Percentiles rank a stretch among this genome's conserved stretches.
These are phyloP conservation scores for Discostella stelligera DNA, from an alignment of 352 stramenopile species.

Conservation along the genomic window DNA sequence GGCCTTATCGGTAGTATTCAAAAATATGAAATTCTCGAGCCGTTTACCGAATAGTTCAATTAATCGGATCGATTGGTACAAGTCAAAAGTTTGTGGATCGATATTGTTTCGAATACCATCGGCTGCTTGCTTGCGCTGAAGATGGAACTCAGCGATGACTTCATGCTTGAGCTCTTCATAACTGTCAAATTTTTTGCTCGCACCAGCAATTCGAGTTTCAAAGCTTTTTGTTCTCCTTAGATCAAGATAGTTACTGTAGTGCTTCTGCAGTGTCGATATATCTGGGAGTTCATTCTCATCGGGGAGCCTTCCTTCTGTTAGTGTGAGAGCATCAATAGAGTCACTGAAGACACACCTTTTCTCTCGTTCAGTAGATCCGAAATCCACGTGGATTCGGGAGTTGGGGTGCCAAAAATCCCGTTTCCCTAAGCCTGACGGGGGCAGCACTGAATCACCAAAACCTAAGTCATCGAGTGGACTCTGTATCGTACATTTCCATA, in stretches of 20 bases:
- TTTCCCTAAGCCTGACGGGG: constrained; percentile 48
- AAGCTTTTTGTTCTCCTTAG: constrained; percentile 53
- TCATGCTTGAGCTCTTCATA: constrained; percentile 84
- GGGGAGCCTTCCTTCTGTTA: constrained; percentile 49
- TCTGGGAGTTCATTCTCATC: constrained; percentile 32
- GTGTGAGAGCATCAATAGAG: constrained; percentile 29
- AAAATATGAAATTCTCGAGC: constrained; percentile 83
- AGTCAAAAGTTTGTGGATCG: constrained; percentile 90
- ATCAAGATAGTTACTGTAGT: constrained; percentile 47
- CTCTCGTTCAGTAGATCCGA: constrained; percentile 47
- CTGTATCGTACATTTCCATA: constrained; percentile 90
- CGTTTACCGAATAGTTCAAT: constrained; percentile 88
- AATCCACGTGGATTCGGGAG: constrained; percentile 69
- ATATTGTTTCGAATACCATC: constrained; percentile 61
- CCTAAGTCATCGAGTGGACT: constrained; percentile 77
- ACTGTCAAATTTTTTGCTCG: constrained; percentile 77
- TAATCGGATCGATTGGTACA: constrained; percentile 86
- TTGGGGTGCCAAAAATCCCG: constrained; percentile 81
- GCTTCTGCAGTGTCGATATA: constrained; percentile 42
- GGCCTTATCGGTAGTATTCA: constrained; percentile 56
- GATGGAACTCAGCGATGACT: constrained; percentile 63
- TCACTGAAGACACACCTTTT: constrained; percentile 50
- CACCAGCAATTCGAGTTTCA: constrained; percentile 84
- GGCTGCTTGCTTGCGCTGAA: constrained; percentile 39
- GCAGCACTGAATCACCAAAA: constrained; percentile 54